Percentiles rank a stretch among this genome's conserved stretches.
Conservation (phyloP, 495 filamentous ascomycete species). For the Arthonia radiata region DNA sequence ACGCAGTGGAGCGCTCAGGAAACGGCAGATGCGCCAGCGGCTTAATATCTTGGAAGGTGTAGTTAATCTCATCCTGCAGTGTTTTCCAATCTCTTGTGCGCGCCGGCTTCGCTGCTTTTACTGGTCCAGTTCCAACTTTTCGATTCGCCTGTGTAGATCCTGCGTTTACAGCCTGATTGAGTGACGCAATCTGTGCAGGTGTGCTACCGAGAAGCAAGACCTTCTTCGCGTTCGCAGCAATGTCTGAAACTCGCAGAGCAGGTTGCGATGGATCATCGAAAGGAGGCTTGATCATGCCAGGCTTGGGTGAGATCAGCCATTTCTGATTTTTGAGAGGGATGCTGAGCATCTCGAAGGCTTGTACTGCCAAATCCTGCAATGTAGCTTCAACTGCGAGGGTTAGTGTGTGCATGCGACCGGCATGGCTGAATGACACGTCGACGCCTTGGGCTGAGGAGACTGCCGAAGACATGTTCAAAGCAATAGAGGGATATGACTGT, state of each 20-base stretch:
- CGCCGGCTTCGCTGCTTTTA: conserved; percentile 15
- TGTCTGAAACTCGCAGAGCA: too few relatives aligned
- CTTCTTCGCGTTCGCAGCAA: conserved; percentile 27
- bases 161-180: conserved; percentile 13
- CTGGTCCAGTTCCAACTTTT: conserved; percentile 16
- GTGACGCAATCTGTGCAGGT: conserved; percentile 21
- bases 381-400: conserved; percentile 21
- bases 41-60: conserved; percentile 60
- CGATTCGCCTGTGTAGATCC: conserved; percentile 1
- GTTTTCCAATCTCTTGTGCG: conserved; percentile 16
- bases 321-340: conserved; percentile 52
- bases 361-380: conserved; percentile 33
- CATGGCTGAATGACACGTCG: too few relatives aligned
- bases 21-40: conserved; percentile 49
- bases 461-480: too few relatives aligned
- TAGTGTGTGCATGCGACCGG: conserved; percentile 22
- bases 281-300: conserved; percentile 39
- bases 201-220: conserved; percentile 39
- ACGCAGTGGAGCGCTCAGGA: conserved; percentile 37
- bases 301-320: conserved; percentile 42
- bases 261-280: conserved; percentile 29
- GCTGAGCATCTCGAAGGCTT: conserved; percentile 26
- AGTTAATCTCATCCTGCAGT: conserved; percentile 30
- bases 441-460: too few relatives aligned
- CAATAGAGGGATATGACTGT: too few relatives aligned